These are phyloP conservation scores for Echeveria elegans DNA, from an alignment of 164 flowering plant species.

Conservation along the genomic window DNA sequence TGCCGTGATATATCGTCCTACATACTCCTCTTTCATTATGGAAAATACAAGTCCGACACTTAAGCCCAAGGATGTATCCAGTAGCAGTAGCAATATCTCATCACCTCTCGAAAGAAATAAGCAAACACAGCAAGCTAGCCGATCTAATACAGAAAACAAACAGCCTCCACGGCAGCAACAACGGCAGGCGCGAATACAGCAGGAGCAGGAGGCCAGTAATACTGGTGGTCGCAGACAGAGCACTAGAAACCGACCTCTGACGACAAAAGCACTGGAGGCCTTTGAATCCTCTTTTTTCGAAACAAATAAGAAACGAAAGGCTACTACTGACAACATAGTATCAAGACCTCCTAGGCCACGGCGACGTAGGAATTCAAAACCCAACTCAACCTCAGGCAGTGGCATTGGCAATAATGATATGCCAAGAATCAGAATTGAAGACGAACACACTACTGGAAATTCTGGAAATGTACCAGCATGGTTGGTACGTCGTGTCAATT, in stretches of 20 bases:
- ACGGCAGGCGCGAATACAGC: background rate
- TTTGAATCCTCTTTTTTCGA: constrained; percentile 17
- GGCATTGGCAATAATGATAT: constrained; percentile 5
- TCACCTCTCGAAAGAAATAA: constrained; percentile 2
- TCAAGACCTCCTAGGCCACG: constrained; percentile 14
- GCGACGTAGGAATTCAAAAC: constrained; percentile 2
- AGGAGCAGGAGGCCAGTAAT: background rate
- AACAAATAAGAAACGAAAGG: constrained; percentile 18
- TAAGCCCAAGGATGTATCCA: constrained; percentile 5
- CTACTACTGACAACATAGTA: background rate
- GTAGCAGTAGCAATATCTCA: constrained; percentile 4
- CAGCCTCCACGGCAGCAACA: constrained; percentile 8
- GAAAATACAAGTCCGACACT: constrained; percentile 3
- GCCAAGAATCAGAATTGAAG: constrained; percentile 4
- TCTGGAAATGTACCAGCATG: background rate
- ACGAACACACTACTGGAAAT: background rate
- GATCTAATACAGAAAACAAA: background rate
- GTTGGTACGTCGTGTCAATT: background rate
- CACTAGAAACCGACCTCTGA: constrained; percentile 37
- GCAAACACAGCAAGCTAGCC: background rate
- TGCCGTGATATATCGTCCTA: background rate
- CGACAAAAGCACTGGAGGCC: constrained; percentile 33
- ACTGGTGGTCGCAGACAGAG: constrained; percentile 24
- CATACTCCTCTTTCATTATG: background rate
- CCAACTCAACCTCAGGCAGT: background rate